Evolutionary conservation across 441 rosid genomes (phyloP).

Genomic region (Pelargonium myrrhifolium): DNA sequence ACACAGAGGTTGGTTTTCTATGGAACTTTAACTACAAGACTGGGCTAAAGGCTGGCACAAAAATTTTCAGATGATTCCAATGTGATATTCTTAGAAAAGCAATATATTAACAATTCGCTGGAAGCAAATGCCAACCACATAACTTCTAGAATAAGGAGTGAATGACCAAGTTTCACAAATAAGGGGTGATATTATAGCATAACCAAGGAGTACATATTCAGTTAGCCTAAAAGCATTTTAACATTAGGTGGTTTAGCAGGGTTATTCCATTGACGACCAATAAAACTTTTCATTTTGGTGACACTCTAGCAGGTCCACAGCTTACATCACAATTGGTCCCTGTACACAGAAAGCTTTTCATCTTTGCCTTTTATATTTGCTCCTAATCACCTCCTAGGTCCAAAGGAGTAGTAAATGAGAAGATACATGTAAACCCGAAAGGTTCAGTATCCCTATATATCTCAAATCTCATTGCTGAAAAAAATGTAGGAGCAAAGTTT

Average conservation of each 20-base stretch:
- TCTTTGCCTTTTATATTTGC: background rate
- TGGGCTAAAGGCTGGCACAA: too few species aligned
- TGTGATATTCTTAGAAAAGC: background rate
- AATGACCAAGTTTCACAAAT: background rate
- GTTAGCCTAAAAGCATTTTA: background rate
- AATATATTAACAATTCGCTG: background rate
- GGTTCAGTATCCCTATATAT: background rate
- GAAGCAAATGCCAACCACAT: background rate
- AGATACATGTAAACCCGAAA: background rate
- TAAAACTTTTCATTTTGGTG: background rate
- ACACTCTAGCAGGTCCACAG: too few species aligned
- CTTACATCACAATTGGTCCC: too few species aligned
- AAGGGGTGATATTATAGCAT: background rate
- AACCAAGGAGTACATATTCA: background rate
- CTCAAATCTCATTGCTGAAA: conserved; percentile 3
- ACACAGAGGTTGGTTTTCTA: background rate
- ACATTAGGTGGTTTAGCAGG: background rate
- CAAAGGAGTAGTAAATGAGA: background rate
- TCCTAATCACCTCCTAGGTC: background rate
- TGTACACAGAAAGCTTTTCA: background rate
- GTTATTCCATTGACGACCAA: background rate
- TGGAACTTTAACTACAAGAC: background rate
- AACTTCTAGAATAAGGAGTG: background rate
- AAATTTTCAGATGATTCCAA: background rate
- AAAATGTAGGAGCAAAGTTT: background rate